Evolutionary conservation across 495 filamentous ascomycete species (phyloP).

Genomic region (Talaromyces ruber): DNA sequence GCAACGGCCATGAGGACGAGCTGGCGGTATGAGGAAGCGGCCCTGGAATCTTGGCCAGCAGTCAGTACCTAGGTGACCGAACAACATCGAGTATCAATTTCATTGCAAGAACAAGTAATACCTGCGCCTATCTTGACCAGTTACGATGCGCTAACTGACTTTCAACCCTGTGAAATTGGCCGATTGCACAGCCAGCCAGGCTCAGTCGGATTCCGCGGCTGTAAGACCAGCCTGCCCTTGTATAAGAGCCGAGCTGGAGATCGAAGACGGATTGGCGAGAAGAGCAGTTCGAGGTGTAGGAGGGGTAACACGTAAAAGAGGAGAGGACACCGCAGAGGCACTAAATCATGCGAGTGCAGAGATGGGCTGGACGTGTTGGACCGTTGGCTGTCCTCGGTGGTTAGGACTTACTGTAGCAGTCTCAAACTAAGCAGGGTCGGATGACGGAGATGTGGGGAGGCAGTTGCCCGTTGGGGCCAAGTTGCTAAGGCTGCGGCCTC

Average conservation of each 20-base stretch:
- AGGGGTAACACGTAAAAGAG: not conserved
- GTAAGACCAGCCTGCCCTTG: not conserved
- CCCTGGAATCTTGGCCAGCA: not conserved
- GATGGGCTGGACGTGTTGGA: not conserved
- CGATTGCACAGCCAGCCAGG: not conserved
- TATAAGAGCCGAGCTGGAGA: not conserved
- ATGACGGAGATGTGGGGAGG: constrained; percentile 10
- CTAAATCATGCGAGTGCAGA: not conserved
- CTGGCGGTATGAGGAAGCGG: not conserved
- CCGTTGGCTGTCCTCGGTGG: not conserved
- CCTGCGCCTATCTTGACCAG: constrained; percentile 6
- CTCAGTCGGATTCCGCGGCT: not conserved
- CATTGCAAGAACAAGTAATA: not conserved
- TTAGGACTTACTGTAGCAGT: not conserved
- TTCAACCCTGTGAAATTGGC: constrained; percentile 16
- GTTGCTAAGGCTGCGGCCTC: not conserved
- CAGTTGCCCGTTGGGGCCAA: not conserved
- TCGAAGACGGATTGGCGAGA: not conserved
- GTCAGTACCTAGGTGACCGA: not conserved
- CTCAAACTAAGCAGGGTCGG: not conserved
- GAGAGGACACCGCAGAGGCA: not conserved
- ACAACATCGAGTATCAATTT: not conserved
- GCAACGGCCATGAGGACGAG: constrained; percentile 8
- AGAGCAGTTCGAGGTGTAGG: not conserved
- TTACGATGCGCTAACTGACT: constrained; percentile 35